Evolutionary conservation across 805 yeast genomes (phyloP), one percentile per base, ranked within the genome.

Genomic region (Kazachstania taianensis): DNA sequence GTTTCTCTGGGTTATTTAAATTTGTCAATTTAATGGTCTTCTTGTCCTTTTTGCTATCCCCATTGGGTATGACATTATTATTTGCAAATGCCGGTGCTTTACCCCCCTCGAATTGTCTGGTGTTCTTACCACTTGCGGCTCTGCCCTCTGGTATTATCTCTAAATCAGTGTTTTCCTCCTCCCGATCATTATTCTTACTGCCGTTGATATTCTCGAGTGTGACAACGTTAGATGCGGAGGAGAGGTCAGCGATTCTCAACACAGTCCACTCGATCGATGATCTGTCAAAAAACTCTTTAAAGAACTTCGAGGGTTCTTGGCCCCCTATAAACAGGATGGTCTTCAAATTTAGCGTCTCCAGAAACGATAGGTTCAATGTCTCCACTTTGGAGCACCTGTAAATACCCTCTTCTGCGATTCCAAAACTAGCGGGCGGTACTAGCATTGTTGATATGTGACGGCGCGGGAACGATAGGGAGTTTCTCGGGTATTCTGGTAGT

Each of bases 351-450:
- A 89, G 65, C 0, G 95, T 82, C 38, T 75, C 80, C 18, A 89
- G 53, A 50, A 87, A 89, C 19, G 92, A 80, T 39, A 78, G 67
- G 54, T 82, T 79, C 39, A 82, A 75, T 1, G 83, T 73, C 40
- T 81, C 89, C 8, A 89, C 59, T 46, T 77, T 75, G 4, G 92
- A 71, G 49, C 96, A 83, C 36, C 96, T 69, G 60, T 82, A 80
- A 1, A 89, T 63, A 0, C 94, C 94, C 18, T 79, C 78, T 59
- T 92, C 96, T 4, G 87, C 96, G 20, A 85, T 67, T 0, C 95
- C 94, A 62, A 82, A 92, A 53, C 82, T 83, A 33, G 85, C 89
- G 1, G 98, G 97, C 1, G 95, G 94, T 1, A 87, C 83, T 22
- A 86, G 66, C 96, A 86, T 85, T 12, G 13, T 10, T 5, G 8